Evolutionary conservation across 495 filamentous ascomycete species (phyloP).

Genomic region (Pseudoneurospora amorphoporcata): DNA sequence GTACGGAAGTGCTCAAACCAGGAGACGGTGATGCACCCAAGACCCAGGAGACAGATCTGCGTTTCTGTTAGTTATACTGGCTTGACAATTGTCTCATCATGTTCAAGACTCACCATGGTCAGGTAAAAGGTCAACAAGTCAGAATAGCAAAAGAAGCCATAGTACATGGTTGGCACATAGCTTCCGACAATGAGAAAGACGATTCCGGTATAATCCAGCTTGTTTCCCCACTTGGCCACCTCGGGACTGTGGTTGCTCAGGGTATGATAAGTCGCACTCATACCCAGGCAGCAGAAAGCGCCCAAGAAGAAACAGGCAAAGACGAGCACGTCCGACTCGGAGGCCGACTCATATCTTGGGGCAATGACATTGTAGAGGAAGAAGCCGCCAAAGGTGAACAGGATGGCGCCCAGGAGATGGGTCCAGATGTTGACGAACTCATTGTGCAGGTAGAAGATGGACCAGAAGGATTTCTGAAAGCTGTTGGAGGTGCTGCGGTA

Average conservation of each 20-base stretch:
- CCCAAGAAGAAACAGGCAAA: conserved; percentile 74
- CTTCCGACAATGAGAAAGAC: conserved; percentile 80
- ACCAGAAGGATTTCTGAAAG: conserved; percentile 23
- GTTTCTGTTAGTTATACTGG: not conserved
- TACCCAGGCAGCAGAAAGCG: conserved; percentile 65
- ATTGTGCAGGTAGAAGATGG: conserved; percentile 50
- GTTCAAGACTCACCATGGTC: conserved; percentile 47
- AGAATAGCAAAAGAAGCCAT: conserved; percentile 66
- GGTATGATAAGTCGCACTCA: conserved; percentile 64
- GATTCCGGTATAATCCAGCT: conserved; percentile 86
- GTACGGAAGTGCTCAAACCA: conserved; percentile 73
- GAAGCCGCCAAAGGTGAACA: conserved; percentile 30
- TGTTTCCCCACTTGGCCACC: conserved; percentile 39
- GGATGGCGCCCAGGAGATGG: conserved; percentile 59
- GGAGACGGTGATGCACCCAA: conserved; percentile 64
- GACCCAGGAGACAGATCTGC: conserved; percentile 66
- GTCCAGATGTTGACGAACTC: conserved; percentile 93
- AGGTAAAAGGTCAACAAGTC: conserved; percentile 57
- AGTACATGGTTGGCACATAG: conserved; percentile 78
- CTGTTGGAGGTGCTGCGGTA: conserved; percentile 33
- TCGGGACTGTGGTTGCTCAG: conserved; percentile 31
- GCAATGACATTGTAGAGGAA: conserved; percentile 32
- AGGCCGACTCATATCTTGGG: conserved; percentile 59
- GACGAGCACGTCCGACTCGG: conserved; percentile 53
- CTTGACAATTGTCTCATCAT: not conserved